Percentiles rank a stretch among this genome's conserved stretches.
phyloP scores from a whole-genome alignment of 208 protist species.

The Herpetomonas samuelpessoai region DNA sequence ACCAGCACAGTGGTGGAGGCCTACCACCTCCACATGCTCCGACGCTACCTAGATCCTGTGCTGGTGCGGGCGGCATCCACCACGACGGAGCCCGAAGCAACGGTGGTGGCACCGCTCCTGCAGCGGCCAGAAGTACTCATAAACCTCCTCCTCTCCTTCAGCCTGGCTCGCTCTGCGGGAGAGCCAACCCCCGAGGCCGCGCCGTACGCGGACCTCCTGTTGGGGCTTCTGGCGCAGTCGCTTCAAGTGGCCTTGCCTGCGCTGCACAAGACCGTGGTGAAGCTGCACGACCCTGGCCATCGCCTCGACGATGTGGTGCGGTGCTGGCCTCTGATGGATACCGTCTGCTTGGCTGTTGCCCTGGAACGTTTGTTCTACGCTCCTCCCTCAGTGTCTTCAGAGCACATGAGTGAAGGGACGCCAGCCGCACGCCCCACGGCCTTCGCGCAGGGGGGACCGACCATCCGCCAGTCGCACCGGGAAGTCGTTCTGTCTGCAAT shows the following conservation, averaged over 20 bases:
- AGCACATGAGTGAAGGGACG: too few relatives aligned
- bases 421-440: too few relatives aligned
- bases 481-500: neutral
- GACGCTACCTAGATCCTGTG: neutral
- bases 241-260: conserved; percentile 3
- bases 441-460: too few relatives aligned
- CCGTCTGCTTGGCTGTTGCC: neutral
- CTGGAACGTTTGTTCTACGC: neutral
- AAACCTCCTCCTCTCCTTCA: neutral
- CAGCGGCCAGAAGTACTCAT: neutral
- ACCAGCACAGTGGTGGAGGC: neutral
- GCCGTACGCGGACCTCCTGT: conserved; percentile 6
- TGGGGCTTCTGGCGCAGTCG: neutral
- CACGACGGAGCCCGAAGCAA: neutral
- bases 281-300: conserved; percentile 2
- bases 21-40: neutral
- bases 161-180: neutral
- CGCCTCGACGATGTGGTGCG: neutral
- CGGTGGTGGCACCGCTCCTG: neutral
- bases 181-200: neutral
- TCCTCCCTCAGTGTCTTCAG: too few relatives aligned
- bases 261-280: neutral
- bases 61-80: neutral
- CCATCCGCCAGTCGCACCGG: too few relatives aligned
- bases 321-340: conserved; percentile 4